Evolutionary conservation across 257 asterid genomes (phyloP), one percentile per base, ranked within the genome.

Genomic region (Capsicum baccatum): DNA sequence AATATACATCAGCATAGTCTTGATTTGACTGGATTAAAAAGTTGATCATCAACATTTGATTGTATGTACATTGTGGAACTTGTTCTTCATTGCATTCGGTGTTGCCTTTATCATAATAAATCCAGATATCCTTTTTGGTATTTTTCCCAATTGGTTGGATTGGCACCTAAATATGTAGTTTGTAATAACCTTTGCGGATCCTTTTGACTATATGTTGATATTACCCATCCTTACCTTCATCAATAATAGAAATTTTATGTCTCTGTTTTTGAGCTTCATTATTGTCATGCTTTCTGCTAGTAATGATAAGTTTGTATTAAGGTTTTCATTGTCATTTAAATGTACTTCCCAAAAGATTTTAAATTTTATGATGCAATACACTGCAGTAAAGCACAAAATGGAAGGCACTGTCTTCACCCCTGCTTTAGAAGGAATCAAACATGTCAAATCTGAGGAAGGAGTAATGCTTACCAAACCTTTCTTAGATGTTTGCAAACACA

Each of bases 371-470:
- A 19, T 50, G 81, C 19, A 26, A 26, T 78, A 14, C 13, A 26
- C 15, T 76, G 81, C 81, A 76, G 81, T 69, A 81, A 87, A 54
- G 86, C 60, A 60, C 55, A 64, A 80, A 88, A 94, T 94, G 99
- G 99, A 92, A 88, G 98, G 97, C 84, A 94, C 99, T 0, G 94
- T 86, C 76, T 96, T 96, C 67, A 19, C 92, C 66, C 98, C 99
- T 81, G 98, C 98, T 26, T 81, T 96, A 87, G 98, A 94, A 83
- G 97, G 97, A 88, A 93, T 96, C 97, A 91, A 94, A 87, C 94
- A 92, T 83, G 97, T 96, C 79, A 94, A 91, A 85, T 89, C 99
- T 13, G 96, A 87, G 89, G 93, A 91, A 63, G 98, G 98, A 89
- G 93, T 87, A 47, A 90, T 94, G 89, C 98, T 96, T 70, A 90